phyloP scores from a whole-genome alignment of 129 eudicot species.

The Saposhnikovia divaricata region DNA sequence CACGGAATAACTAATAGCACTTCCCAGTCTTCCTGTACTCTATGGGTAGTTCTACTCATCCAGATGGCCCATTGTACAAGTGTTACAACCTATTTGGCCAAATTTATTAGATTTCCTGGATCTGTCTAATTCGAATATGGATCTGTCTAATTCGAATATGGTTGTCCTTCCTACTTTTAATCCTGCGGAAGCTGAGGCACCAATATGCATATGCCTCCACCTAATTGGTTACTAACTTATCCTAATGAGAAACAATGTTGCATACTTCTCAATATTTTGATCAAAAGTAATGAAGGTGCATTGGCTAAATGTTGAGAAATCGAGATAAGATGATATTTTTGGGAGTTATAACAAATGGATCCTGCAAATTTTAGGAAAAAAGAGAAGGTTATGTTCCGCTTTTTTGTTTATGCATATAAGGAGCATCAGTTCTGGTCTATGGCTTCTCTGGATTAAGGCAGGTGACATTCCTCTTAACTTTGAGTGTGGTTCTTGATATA shows the following conservation, averaged over 20 bases:
- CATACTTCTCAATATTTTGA: not conserved
- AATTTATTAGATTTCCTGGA: not conserved
- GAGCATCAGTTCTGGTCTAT: not conserved
- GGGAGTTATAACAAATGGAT: too few relatives aligned
- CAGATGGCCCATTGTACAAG: not conserved
- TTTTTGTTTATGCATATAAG: not conserved
- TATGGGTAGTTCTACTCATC: not conserved
- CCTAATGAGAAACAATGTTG: not conserved
- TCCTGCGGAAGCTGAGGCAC: not conserved
- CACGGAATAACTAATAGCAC: not conserved
- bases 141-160: not conserved
- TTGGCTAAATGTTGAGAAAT: not conserved
- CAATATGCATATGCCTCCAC: not conserved
- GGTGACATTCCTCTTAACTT: not conserved
- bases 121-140: not conserved
- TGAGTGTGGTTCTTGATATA: not conserved
- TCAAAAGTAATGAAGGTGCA: not conserved
- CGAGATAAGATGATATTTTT: not conserved
- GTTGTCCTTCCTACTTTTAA: not conserved
- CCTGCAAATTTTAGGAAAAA: not conserved
- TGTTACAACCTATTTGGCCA: not conserved
- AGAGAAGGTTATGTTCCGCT: not conserved
- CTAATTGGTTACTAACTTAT: not conserved
- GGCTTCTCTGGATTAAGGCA: not conserved
- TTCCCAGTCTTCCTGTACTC: not conserved